These are phyloP conservation scores for Incumbomyces delicatus DNA, from an alignment of 2,329 filamentous ascomycete genomes.

Conservation along the genomic window DNA sequence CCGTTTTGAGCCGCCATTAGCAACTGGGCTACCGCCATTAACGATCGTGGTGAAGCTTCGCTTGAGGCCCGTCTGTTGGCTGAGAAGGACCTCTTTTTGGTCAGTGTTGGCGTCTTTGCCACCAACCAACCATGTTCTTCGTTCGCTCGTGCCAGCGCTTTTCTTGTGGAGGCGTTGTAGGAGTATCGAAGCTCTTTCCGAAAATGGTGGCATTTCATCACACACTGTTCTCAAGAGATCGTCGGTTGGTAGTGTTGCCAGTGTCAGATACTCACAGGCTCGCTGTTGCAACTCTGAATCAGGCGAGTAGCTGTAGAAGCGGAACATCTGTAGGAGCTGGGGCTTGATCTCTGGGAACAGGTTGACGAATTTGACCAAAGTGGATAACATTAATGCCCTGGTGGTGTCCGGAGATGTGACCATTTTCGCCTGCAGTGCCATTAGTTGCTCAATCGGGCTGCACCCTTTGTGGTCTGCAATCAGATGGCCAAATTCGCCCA, in stretches of 20 bases:
- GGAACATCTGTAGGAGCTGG: conserved; percentile 81
- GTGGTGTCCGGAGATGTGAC: conserved; percentile 80
- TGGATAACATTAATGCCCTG: conserved; percentile 85
- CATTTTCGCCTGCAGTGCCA: conserved; percentile 85
- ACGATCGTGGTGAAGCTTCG: conserved; percentile 63
- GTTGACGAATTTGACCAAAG: conserved; percentile 96
- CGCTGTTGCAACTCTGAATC: conserved; percentile 94
- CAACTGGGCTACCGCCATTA: conserved; percentile 29
- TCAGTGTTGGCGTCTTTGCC: conserved; percentile 89
- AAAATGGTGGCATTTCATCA: conserved; percentile 98
- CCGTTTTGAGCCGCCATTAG: conserved; percentile 27
- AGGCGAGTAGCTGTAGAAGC: conserved; percentile 83
- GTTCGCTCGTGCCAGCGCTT: conserved; percentile 84
- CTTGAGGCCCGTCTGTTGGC: conserved; percentile 72
- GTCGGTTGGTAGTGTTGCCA: conserved; percentile 78
- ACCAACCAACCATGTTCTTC: conserved; percentile 94
- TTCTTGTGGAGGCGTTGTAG: conserved; percentile 90
- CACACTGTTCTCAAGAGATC: conserved; percentile 87
- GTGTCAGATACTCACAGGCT: conserved; percentile 84
- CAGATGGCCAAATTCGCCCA: conserved; percentile 94
- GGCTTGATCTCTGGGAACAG: conserved; percentile 97
- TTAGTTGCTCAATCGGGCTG: conserved; percentile 93
- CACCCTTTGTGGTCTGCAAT: conserved; percentile 86
- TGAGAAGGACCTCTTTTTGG: conserved; percentile 66
- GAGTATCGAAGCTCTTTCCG: conserved; percentile 82